A percentile compares a stretch with the other conserved stretches of the same genome.
phyloP scores from a whole-genome alignment of 306 rosid species.

The Hylodesmum podocarpum region DNA sequence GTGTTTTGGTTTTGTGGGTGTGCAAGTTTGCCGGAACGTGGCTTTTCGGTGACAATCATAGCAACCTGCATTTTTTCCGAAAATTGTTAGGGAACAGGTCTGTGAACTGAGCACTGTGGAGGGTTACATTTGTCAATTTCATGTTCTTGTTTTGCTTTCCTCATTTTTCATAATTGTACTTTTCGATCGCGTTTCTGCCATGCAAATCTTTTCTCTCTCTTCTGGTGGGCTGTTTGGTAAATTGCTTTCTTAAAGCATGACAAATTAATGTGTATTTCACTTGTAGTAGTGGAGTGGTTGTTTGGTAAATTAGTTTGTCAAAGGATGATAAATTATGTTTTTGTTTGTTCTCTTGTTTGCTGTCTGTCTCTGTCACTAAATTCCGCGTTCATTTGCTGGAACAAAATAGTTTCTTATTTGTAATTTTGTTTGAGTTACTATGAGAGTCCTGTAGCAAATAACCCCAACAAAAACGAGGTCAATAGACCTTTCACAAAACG shows the following conservation, averaged over 20 bases:
- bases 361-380: slow-evolving; percentile 3
- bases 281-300: neutral
- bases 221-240: neutral
- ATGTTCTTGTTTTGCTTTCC: neutral
- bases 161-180: slow-evolving; percentile 34
- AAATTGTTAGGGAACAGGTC: neutral
- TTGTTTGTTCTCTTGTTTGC: slow-evolving; percentile 39
- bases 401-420: slow-evolving; percentile 15
- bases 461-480: slow-evolving; percentile 14
- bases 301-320: slow-evolving; percentile 25
- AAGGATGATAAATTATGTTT: slow-evolving; percentile 40
- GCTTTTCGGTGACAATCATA: slow-evolving; percentile 17
- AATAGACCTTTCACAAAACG: too few species aligned
- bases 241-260: neutral
- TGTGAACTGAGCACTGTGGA: neutral
- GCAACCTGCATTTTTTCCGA: neutral
- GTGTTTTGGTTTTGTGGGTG: slow-evolving; percentile 18
- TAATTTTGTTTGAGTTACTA: slow-evolving; percentile 20
- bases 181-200: slow-evolving; percentile 41
- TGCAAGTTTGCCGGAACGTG: slow-evolving; percentile 36
- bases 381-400: slow-evolving; percentile 31
- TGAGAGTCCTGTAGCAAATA: neutral
- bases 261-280: slow-evolving; percentile 18
- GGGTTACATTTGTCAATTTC: slow-evolving; percentile 42
- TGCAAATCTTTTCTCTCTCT: slow-evolving; percentile 36